These are phyloP conservation scores for Paecilomyces fulvus DNA, from an alignment of 2,329 filamentous ascomycete species.

Conservation along the genomic window DNA sequence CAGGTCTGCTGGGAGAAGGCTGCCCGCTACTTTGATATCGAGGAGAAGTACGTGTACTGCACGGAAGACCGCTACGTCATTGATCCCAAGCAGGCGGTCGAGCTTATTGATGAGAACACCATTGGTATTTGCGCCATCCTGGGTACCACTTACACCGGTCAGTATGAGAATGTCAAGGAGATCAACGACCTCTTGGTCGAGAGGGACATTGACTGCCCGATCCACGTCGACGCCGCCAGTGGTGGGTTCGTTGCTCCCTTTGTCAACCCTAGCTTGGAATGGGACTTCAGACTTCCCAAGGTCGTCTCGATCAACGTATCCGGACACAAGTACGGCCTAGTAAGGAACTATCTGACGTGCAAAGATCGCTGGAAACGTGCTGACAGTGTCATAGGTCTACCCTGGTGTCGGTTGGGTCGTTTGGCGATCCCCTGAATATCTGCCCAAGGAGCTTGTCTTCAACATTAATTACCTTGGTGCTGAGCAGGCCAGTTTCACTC, in stretches of 20 bases:
- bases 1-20: slow-evolving; percentile 98
- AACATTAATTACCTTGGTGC: slow-evolving; percentile 99
- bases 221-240: slow-evolving; percentile 88
- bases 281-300: slow-evolving; percentile 85
- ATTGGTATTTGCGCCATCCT: slow-evolving; percentile 91
- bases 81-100: slow-evolving; percentile 53
- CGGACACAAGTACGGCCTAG: slow-evolving; percentile 74
- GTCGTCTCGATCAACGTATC: slow-evolving; percentile 93
- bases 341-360: slow-evolving; percentile 11
- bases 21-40: slow-evolving; percentile 81
- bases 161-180: slow-evolving; percentile 88
- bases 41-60: slow-evolving; percentile 70
- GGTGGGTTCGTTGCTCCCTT: slow-evolving; percentile 93
- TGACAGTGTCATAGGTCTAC: slow-evolving; percentile 54
- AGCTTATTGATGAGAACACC: slow-evolving; percentile 58
- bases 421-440: slow-evolving; percentile 73
- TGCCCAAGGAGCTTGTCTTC: slow-evolving; percentile 90
- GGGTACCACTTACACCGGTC: slow-evolving; percentile 88
- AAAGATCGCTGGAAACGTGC: not conserved
- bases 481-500: slow-evolving; percentile 88
- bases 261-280: slow-evolving; percentile 70
- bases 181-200: slow-evolving; percentile 81
- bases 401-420: slow-evolving; percentile 92
- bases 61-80: slow-evolving; percentile 55
- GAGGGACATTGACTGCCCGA: slow-evolving; percentile 68